phyloP scores from a whole-genome alignment of 202 grass and related monocot species.

The Sporobolus alterniflorus region DNA sequence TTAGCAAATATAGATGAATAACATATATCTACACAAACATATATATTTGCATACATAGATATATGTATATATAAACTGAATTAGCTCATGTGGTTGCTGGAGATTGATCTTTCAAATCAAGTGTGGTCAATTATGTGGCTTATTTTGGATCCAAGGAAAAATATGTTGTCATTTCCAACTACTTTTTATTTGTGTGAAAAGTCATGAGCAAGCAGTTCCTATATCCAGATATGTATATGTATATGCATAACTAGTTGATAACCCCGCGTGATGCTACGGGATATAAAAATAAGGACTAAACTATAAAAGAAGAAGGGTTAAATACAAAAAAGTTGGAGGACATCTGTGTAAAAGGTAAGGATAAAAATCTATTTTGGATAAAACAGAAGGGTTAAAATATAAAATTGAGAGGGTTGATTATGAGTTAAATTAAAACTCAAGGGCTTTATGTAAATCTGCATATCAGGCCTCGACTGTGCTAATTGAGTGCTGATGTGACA shows the following conservation, averaged over 20 bases:
- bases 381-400: too few species aligned
- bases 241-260: not conserved
- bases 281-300: too few species aligned
- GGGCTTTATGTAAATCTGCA: too few species aligned
- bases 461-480: too few species aligned
- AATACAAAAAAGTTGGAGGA: too few species aligned
- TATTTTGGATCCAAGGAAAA: constrained; percentile 29
- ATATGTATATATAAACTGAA: not conserved
- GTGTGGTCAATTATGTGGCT: not conserved
- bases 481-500: too few species aligned
- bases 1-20: not conserved
- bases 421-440: too few species aligned
- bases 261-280: too few species aligned
- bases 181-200: constrained; percentile 13
- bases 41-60: not conserved
- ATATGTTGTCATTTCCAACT: constrained; percentile 20
- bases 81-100: constrained; percentile 11
- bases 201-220: constrained; percentile 35
- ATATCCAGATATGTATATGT: not conserved
- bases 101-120: not conserved
- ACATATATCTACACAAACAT: not conserved
- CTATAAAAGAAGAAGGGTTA: too few species aligned
- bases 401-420: too few species aligned
- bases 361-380: too few species aligned
- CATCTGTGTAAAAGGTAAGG: too few species aligned